These are phyloP conservation scores for Phytopythium delawarense DNA, from an alignment of 352 stramenopile species.

Conservation along the genomic window DNA sequence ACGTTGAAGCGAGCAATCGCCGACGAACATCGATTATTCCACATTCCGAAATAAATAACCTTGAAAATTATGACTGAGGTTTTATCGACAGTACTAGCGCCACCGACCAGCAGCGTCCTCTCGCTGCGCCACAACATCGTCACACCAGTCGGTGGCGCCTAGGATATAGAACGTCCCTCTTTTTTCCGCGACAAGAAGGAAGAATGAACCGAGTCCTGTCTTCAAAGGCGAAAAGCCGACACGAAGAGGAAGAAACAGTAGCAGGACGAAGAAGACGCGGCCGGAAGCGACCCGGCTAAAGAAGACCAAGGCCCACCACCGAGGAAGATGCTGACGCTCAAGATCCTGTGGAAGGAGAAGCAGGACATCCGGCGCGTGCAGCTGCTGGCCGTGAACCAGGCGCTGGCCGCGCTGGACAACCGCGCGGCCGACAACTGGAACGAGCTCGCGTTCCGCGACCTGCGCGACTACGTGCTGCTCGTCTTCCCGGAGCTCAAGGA, in stretches of 20 bases:
- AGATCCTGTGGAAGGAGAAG: constrained; percentile 78
- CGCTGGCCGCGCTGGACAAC: constrained; percentile 43
- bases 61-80: neutral
- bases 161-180: constrained; percentile 2
- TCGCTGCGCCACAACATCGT: neutral
- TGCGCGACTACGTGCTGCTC: constrained; percentile 63
- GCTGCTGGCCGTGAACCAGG: constrained; percentile 56
- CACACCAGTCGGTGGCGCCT: neutral
- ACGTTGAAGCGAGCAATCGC: constrained; percentile 2
- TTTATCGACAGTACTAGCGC: constrained; percentile 2
- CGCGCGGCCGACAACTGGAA: constrained; percentile 23
- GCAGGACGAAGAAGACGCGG: neutral
- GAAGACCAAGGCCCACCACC: neutral
- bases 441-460: constrained; percentile 48
- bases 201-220: neutral
- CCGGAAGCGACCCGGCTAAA: neutral
- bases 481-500: constrained; percentile 56
- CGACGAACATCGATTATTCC: neutral
- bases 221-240: neutral
- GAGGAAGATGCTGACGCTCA: constrained; percentile 69
- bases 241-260: neutral
- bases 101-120: neutral
- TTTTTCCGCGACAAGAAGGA: constrained; percentile 2
- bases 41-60: neutral
- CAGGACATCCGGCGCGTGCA: constrained; percentile 85